Evolutionary conservation across 2,329 filamentous ascomycete genomes (phyloP), one percentile per base, ranked within the genome.

Genomic region (Helicocarpus griseus): DNA sequence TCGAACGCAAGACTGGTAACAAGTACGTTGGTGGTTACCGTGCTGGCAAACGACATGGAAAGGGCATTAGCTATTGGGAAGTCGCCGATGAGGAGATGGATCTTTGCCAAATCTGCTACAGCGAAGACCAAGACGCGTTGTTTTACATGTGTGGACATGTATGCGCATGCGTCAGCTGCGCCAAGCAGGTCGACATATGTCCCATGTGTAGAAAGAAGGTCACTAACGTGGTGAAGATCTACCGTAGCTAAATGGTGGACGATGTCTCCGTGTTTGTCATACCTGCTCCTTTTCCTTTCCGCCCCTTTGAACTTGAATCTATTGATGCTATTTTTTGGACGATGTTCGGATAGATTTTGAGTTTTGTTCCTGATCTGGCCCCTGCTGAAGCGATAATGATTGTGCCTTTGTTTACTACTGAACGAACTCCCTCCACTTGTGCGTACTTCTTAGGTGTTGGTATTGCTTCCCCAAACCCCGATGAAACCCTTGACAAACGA

Each of bases 101-200:
- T 43, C 61, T 78, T 5, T 84, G 81, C 61, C 73, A 78, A 52
- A 82, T 84, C 52, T 84, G 81, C 68, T 83, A 78, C 64, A 74
- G 77, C n/a, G 74, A 76, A 41, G 75, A 76, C 39, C 77, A 80
- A 50, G 77, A 81, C 54, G 77, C 79, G 4, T 72, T 80, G 5
- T 82, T 84, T 61, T 80, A 79, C 57, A 78, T 80, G 56, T 84
- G 81, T 56, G 81, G 81, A 0, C 81, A 84, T 59, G 77, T 83
- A 17, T 76, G 80, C 43, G 77, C 80, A 3, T 84, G 81, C 56
- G 66, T 79, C 52, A 68, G 67, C n/a, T 84, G 81, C 60, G 80
- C 81, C 11, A 71, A 71, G 48, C 73, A 78, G 60, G 74, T 83
- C 28, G 77, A 81, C 51, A 70, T 69, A 47, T 84, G 81, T 57